Conservation (phyloP, 2,329 filamentous ascomycete species). For the Fusarium heterosporum region DNA sequence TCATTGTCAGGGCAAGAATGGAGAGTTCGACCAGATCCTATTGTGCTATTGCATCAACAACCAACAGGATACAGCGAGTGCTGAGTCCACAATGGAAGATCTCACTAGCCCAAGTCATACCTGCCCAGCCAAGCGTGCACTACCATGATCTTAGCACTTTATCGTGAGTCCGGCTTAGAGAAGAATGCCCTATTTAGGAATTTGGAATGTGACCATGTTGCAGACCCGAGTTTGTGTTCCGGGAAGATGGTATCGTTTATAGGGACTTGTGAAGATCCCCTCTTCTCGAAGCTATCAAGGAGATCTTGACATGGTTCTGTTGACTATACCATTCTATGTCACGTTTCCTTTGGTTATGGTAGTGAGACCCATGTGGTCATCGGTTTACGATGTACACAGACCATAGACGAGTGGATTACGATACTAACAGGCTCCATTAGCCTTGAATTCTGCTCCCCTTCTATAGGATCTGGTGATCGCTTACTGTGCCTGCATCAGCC, state of each 20-base stretch:
- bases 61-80: slow-evolving; percentile 20
- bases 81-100: slow-evolving; percentile 1
- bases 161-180: slow-evolving; percentile 9
- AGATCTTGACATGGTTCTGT: not conserved
- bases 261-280: slow-evolving; percentile 9
- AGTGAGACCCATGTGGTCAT: not conserved
- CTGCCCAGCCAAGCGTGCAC: slow-evolving; percentile 1
- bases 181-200: slow-evolving; percentile 2
- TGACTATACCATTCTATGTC: not conserved
- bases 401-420: not conserved
- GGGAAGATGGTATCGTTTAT: slow-evolving; percentile 7
- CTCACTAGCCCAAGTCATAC: slow-evolving; percentile 4
- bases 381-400: not conserved
- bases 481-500: slow-evolving; percentile 22
- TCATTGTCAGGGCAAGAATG: not conserved
- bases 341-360: not conserved
- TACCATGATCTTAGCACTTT: slow-evolving; percentile 4
- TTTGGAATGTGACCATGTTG: slow-evolving; percentile 28
- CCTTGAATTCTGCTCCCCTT: not conserved
- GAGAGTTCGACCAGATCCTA: not conserved
- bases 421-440: not conserved
- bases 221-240: slow-evolving; percentile 24
- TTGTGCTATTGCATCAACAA: slow-evolving; percentile 1
- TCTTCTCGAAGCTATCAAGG: slow-evolving; percentile 4
- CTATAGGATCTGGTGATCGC: not conserved